Evolutionary conservation across 2,329 filamentous ascomycete genomes (phyloP).

Genomic region (Pezicula carpinea): DNA sequence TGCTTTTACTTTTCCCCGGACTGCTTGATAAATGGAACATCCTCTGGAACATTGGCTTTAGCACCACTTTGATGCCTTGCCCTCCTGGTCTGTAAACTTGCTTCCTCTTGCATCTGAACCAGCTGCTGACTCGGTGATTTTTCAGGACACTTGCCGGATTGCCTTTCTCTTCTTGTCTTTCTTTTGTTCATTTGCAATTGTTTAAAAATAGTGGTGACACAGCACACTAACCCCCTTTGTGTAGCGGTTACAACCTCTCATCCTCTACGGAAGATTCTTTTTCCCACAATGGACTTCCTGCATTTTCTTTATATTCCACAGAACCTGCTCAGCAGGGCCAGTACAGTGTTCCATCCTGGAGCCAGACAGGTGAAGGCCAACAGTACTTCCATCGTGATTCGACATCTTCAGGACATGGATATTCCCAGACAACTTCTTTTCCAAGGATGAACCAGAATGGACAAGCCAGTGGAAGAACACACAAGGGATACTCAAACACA

Average conservation of each 20-base stretch:
- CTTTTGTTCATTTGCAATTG: slow-evolving; percentile 10
- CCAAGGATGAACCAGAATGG: slow-evolving; percentile 17
- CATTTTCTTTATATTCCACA: slow-evolving; percentile 29
- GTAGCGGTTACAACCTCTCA: slow-evolving; percentile 22
- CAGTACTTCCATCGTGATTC: slow-evolving; percentile 28
- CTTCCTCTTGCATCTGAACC: background rate
- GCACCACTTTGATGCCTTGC: background rate
- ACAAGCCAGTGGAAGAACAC: slow-evolving; percentile 10
- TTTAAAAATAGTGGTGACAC: slow-evolving; percentile 20
- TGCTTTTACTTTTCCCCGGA: slow-evolving; percentile 2
- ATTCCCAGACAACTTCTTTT: slow-evolving; percentile 20
- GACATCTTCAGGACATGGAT: slow-evolving; percentile 22
- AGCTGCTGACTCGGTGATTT: slow-evolving; percentile 13
- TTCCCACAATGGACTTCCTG: slow-evolving; percentile 18
- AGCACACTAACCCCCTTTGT: slow-evolving; percentile 29
- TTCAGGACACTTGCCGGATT: slow-evolving; percentile 10
- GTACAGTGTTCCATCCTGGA: slow-evolving; percentile 27
- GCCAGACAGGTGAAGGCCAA: slow-evolving; percentile 24
- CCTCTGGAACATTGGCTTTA: background rate
- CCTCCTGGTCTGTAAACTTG: slow-evolving; percentile 10
- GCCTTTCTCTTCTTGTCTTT: slow-evolving; percentile 7
- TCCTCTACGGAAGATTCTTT: slow-evolving; percentile 16
- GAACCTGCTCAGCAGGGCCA: slow-evolving; percentile 26
- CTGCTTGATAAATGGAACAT: background rate
- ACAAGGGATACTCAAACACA: slow-evolving; percentile 11